Evolutionary conservation across 2,329 filamentous ascomycete genomes (phyloP).

Genomic region (Conoideocrella luteorostrata): DNA sequence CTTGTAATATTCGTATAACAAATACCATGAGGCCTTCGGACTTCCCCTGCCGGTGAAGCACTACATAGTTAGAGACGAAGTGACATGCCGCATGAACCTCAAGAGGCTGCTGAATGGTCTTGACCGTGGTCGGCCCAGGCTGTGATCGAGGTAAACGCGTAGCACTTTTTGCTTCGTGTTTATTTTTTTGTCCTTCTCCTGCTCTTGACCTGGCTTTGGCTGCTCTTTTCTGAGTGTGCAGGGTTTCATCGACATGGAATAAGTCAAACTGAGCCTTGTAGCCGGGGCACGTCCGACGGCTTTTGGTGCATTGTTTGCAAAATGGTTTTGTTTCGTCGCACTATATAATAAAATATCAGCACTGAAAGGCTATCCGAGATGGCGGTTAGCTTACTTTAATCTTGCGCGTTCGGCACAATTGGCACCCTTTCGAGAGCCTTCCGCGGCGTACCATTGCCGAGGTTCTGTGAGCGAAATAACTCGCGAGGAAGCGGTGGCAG

Average conservation of each 20-base stretch:
- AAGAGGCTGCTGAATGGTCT: conserved; percentile 37
- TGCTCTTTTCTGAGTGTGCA: conserved; percentile 57
- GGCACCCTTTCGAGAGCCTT: conserved; percentile 62
- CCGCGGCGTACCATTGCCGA: conserved; percentile 58
- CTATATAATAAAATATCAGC: conserved; percentile 28
- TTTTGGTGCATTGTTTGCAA: conserved; percentile 60
- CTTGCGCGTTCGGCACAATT: conserved; percentile 66
- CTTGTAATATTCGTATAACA: conserved; percentile 47
- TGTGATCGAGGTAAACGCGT: conserved; percentile 11
- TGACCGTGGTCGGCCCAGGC: conserved; percentile 9
- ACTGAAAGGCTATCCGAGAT: background rate
- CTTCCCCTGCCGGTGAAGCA: conserved; percentile 43
- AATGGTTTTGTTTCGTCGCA: conserved; percentile 63
- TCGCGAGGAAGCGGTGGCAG: too few relatives aligned
- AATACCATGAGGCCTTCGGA: conserved; percentile 54
- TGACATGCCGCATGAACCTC: conserved; percentile 52
- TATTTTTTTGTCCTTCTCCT: conserved; percentile 28
- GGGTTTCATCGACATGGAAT: conserved; percentile 66
- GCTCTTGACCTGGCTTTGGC: conserved; percentile 48
- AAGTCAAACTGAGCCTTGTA: conserved; percentile 68
- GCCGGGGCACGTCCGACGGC: conserved; percentile 56
- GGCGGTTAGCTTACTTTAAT: conserved; percentile 54
- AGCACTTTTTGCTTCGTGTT: conserved; percentile 19
- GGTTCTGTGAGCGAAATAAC: too few relatives aligned
- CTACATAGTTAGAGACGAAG: conserved; percentile 55